phyloP scores from a whole-genome alignment of 116 monocot species.

The Posidonia oceanica region DNA sequence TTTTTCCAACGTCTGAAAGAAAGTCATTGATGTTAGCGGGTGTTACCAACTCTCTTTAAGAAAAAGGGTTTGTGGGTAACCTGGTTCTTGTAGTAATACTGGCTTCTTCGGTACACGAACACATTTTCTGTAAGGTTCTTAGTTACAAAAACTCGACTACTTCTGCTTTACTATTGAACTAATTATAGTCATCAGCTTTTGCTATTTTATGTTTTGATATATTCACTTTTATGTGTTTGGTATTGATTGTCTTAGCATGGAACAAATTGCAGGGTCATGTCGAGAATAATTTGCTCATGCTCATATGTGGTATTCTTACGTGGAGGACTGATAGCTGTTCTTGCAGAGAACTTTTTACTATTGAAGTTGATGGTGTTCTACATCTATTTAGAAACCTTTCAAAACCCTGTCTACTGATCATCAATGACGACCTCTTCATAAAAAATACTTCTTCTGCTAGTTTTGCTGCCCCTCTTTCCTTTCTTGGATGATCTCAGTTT shows the following conservation, averaged over 20 bases:
- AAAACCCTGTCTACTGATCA: not conserved
- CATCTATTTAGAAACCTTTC: not conserved
- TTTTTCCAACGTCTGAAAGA: not conserved
- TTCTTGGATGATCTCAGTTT: too few relatives aligned
- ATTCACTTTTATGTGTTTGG: conserved; percentile 1
- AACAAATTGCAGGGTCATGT: conserved; percentile 68
- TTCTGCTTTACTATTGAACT: not conserved
- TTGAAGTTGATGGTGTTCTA: conserved; percentile 18
- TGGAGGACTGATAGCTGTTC: conserved; percentile 61
- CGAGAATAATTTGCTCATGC: conserved; percentile 53
- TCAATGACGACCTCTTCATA: not conserved
- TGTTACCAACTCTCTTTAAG: not conserved
- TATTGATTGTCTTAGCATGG: conserved; percentile 55
- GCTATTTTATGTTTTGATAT: not conserved
- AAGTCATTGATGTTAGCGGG: not conserved
- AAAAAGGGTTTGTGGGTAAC: not conserved
- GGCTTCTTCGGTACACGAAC: not conserved
- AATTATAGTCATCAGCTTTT: not conserved
- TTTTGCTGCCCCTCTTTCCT: too few relatives aligned
- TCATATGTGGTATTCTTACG: conserved; percentile 72
- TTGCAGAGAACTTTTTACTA: conserved; percentile 29
- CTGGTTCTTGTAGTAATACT: not conserved
- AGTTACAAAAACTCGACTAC: too few relatives aligned
- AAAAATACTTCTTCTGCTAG: too few relatives aligned
- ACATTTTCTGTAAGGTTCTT: too few relatives aligned